These are phyloP conservation scores for Exophiala xenobiotica DNA, from an alignment of 2,329 filamentous ascomycete species.

Conservation along the genomic window DNA sequence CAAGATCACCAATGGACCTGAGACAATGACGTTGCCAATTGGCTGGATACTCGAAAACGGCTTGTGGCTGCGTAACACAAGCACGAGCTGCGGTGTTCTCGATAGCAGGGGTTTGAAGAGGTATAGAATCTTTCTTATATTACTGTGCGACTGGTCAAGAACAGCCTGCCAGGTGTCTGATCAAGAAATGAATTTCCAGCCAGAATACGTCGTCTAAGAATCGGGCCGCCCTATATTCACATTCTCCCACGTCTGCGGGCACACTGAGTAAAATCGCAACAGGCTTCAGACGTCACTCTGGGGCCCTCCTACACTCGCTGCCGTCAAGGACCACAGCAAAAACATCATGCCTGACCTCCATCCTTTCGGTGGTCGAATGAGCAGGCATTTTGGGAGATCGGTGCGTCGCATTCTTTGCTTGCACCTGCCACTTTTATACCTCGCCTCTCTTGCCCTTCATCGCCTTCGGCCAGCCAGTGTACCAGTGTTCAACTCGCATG, in stretches of 20 bases:
- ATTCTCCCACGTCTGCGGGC: not conserved
- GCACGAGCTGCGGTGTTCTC: not conserved
- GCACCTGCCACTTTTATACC: not conserved
- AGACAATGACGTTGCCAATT: not conserved
- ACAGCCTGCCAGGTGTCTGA: too few relatives aligned
- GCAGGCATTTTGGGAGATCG: constrained; percentile 52
- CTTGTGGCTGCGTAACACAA: not conserved
- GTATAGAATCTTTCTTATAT: not conserved
- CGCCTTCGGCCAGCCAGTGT: not conserved
- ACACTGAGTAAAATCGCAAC: too few relatives aligned
- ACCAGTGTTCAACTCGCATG: not conserved
- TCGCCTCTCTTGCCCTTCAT: not conserved
- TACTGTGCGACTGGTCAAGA: too few relatives aligned
- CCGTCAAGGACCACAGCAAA: constrained; percentile 2
- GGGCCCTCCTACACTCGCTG: too few relatives aligned
- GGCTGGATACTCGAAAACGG: not conserved
- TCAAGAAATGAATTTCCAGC: too few relatives aligned
- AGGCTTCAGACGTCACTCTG: too few relatives aligned
- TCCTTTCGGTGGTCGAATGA: constrained; percentile 54
- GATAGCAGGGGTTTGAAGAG: not conserved
- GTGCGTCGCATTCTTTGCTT: constrained; percentile 32
- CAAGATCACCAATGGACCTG: too few relatives aligned
- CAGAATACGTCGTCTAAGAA: too few relatives aligned
- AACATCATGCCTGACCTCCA: constrained; percentile 41
- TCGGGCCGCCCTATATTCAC: too few relatives aligned